Conservation (phyloP, 495 filamentous ascomycete genomes). For the Recurvomyces mirabilis region DNA sequence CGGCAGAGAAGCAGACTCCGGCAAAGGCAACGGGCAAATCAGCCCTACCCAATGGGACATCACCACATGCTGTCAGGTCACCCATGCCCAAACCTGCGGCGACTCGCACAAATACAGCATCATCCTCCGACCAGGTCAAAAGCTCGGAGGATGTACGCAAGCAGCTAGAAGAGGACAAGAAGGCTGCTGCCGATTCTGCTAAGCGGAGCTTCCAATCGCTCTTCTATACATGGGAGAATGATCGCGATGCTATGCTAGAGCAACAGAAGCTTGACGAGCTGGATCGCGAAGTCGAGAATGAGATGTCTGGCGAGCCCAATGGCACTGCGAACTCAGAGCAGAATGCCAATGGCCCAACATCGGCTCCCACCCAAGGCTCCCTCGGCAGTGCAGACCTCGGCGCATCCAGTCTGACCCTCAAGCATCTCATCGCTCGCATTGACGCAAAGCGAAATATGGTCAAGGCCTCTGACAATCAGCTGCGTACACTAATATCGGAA, state of each 20-base stretch:
- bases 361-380: slow-evolving; percentile 55
- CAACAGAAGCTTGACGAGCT: slow-evolving; percentile 95
- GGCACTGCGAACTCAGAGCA: background rate
- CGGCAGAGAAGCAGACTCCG: slow-evolving; percentile 40
- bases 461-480: slow-evolving; percentile 78
- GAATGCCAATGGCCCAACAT: slow-evolving; percentile 34
- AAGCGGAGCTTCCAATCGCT: slow-evolving; percentile 80
- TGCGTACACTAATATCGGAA: slow-evolving; percentile 86
- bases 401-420: slow-evolving; percentile 90
- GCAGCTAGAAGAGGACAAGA: slow-evolving; percentile 87
- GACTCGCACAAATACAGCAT: slow-evolving; percentile 32
- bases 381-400: slow-evolving; percentile 88
- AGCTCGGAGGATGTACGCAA: slow-evolving; percentile 79
- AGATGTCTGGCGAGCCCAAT: slow-evolving; percentile 58
- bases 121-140: slow-evolving; percentile 43
- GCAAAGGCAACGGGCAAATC: slow-evolving; percentile 50
- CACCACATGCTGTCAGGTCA: slow-evolving; percentile 31
- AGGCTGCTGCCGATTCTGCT: slow-evolving; percentile 79
- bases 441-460: slow-evolving; percentile 84
- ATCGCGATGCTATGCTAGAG: slow-evolving; percentile 90
- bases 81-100: slow-evolving; percentile 28
- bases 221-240: slow-evolving; percentile 91
- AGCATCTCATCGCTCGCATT: slow-evolving; percentile 90
- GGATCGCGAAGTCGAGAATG: slow-evolving; percentile 87
- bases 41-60: slow-evolving; percentile 33